Evolutionary conservation across 257 asterid genomes (phyloP).

Genomic region (Primulina huaijiensis): DNA sequence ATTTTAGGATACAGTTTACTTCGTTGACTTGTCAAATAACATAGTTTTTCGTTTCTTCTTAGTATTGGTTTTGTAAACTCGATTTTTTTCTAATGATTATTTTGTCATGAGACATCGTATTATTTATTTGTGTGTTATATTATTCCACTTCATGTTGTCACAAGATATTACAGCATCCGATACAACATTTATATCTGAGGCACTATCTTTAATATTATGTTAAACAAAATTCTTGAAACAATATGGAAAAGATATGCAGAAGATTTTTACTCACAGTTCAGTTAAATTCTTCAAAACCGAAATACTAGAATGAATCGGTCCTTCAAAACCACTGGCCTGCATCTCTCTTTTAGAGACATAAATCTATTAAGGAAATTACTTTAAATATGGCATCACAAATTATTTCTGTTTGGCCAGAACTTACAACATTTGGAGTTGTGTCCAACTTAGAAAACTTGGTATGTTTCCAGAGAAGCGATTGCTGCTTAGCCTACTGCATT

Average conservation of each 20-base stretch:
- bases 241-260: background rate
- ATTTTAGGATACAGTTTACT: too few relatives aligned
- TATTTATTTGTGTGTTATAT: too few relatives aligned
- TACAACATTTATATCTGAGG: too few relatives aligned
- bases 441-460: slow-evolving; percentile 44
- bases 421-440: slow-evolving; percentile 47
- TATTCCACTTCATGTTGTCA: too few relatives aligned
- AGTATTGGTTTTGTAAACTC: too few relatives aligned
- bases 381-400: slow-evolving; percentile 2
- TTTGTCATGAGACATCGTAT: too few relatives aligned
- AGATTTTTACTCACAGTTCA: slow-evolving; percentile 43
- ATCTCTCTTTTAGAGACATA: slow-evolving; percentile 47
- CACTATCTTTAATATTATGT: too few relatives aligned
- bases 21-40: too few relatives aligned
- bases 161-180: too few relatives aligned
- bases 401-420: slow-evolving; percentile 24
- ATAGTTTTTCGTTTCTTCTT: too few relatives aligned
- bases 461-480: slow-evolving; percentile 49
- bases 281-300: slow-evolving; percentile 40
- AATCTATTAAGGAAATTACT: background rate
- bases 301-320: slow-evolving; percentile 58
- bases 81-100: too few relatives aligned
- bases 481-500: slow-evolving; percentile 54
- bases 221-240: too few relatives aligned
- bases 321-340: slow-evolving; percentile 56